phyloP scores from a whole-genome alignment of 2,329 filamentous ascomycete genomes.

The Fusarium sp. region DNA sequence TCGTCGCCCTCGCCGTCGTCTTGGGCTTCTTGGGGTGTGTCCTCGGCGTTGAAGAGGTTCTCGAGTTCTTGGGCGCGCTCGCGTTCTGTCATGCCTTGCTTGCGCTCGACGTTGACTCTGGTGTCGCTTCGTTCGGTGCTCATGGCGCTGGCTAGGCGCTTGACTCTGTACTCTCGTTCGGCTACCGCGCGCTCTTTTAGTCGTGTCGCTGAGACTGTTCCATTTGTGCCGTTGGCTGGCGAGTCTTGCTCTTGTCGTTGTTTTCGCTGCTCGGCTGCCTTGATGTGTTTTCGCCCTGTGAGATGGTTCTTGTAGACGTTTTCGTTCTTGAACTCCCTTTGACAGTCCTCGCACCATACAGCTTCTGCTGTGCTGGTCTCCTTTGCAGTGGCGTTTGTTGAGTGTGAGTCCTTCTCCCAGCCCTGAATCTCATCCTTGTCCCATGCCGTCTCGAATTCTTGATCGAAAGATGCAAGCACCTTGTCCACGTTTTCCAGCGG shows the following conservation, averaged over 20 bases:
- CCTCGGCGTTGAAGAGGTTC: conserved; percentile 71
- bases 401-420: conserved; percentile 71
- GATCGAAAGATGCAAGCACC: conserved; percentile 78
- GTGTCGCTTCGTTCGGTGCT: conserved; percentile 89
- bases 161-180: conserved; percentile 85
- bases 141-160: conserved; percentile 82
- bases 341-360: conserved; percentile 90
- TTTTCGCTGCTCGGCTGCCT: conserved; percentile 75
- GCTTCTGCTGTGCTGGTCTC: conserved; percentile 64
- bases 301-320: conserved; percentile 94
- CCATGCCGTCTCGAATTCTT: conserved; percentile 88
- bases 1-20: conserved; percentile 75
- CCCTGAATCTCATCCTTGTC: conserved; percentile 79
- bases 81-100: conserved; percentile 96
- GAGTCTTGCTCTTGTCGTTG: conserved; percentile 56
- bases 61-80: conserved; percentile 95
- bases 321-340: conserved; percentile 94
- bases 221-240: conserved; percentile 41
- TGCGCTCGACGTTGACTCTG: conserved; percentile 92
- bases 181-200: conserved; percentile 92
- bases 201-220: conserved; percentile 56
- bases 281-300: conserved; percentile 90
- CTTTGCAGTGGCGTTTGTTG: conserved; percentile 46
- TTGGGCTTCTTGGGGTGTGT: conserved; percentile 47
- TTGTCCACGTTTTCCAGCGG: conserved; percentile 88